These are phyloP conservation scores for Populus hybrid DNA, from an alignment of 441 rosid genomes.

Conservation along the genomic window DNA sequence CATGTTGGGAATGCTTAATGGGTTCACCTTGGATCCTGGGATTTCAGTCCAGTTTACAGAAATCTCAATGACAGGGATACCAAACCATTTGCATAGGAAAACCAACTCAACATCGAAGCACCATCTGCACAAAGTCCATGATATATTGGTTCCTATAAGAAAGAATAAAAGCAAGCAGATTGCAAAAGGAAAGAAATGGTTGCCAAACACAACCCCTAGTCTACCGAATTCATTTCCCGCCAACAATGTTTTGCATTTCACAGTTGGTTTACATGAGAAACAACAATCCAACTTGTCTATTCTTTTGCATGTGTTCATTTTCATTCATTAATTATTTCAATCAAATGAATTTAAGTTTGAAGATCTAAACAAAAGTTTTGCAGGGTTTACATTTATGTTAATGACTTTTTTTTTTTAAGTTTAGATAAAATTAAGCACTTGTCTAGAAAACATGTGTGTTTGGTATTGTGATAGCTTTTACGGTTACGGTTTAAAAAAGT, in stretches of 20 bases:
- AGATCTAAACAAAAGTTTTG: neutral
- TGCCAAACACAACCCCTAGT: neutral
- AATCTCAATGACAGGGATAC: slow-evolving; percentile 68
- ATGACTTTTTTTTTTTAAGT: neutral
- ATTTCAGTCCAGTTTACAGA: slow-evolving; percentile 91
- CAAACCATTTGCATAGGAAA: slow-evolving; percentile 75
- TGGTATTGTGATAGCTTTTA: too few species aligned
- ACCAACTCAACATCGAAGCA: slow-evolving; percentile 94
- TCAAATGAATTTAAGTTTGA: neutral
- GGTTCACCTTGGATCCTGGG: slow-evolving; percentile 91
- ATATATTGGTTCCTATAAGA: neutral
- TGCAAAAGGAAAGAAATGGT: neutral
- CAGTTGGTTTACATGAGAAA: neutral
- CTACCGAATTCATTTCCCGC: neutral
- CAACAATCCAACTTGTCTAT: neutral
- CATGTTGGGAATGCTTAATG: slow-evolving; percentile 84
- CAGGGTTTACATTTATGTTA: neutral
- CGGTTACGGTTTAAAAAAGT: too few species aligned
- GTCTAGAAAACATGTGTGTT: neutral
- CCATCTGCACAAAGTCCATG: slow-evolving; percentile 61
- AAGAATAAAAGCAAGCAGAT: neutral
- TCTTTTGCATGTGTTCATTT: neutral
- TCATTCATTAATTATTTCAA: too few species aligned
- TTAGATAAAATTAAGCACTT: neutral
- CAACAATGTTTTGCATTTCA: too few species aligned